Evolutionary conservation across 805 yeast species (phyloP).

Genomic region (Myxozyma sirexii): DNA sequence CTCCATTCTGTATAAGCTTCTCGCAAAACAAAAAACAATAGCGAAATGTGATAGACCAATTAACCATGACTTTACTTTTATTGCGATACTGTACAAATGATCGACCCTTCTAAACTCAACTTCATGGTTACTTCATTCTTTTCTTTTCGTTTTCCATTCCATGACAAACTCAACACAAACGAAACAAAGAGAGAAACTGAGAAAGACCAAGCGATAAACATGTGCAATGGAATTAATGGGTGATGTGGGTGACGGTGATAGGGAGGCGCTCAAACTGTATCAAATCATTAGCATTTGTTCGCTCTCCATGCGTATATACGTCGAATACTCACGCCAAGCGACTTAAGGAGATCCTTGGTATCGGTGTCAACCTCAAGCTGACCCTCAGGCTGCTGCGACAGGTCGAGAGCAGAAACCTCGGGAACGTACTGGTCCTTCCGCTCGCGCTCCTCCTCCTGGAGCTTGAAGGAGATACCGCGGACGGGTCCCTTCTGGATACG

Average conservation of each 20-base stretch:
- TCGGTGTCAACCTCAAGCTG: conserved; percentile 96
- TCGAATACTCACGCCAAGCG: conserved; percentile 85
- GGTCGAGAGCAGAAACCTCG: conserved; percentile 99
- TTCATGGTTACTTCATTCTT: not conserved
- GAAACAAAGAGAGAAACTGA: too few relatives aligned
- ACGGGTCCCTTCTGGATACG: conserved; percentile 99
- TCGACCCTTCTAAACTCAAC: conserved; percentile 8
- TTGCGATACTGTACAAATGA: conserved; percentile 27
- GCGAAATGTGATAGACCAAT: not conserved
- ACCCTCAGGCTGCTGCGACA: conserved; percentile 85
- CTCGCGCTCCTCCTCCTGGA: conserved; percentile 99
- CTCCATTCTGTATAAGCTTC: not conserved
- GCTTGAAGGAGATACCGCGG: conserved; percentile 99
- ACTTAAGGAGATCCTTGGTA: conserved; percentile 91
- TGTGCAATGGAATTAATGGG: conserved; percentile 54
- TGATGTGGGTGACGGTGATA: conserved; percentile 78
- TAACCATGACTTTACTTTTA: conserved; percentile 17
- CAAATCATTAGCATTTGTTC: not conserved
- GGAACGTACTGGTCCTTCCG: conserved; percentile 99
- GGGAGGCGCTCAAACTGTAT: conserved; percentile 59
- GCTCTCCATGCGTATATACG: conserved; percentile 34
- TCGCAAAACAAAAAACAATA: not conserved
- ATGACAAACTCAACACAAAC: conserved; percentile 9
- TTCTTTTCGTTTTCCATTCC: not conserved
- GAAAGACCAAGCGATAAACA: not conserved